These are phyloP conservation scores for Theobroma grandiflorum DNA, from an alignment of 441 rosid species.

Conservation along the genomic window DNA sequence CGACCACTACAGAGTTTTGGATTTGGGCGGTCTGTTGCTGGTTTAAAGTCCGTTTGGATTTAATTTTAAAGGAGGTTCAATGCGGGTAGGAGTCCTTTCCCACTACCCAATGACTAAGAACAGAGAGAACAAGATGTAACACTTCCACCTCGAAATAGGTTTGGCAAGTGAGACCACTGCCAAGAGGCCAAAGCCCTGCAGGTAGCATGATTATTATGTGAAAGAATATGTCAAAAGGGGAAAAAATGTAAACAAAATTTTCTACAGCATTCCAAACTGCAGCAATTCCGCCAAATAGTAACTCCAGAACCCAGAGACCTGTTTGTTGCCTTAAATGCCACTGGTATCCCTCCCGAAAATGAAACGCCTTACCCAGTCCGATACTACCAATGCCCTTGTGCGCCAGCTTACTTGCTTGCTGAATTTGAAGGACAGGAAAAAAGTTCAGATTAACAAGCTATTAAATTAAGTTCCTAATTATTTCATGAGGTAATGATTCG, in stretches of 20 bases:
- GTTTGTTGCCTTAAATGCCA: slow-evolving; percentile 47
- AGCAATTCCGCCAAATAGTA: background rate
- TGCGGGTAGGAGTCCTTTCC: too few species aligned
- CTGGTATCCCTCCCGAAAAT: slow-evolving; percentile 82
- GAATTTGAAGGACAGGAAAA: slow-evolving; percentile 5
- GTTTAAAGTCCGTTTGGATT: too few species aligned
- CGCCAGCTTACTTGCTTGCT: slow-evolving; percentile 90
- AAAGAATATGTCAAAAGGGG: background rate
- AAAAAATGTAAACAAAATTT: slow-evolving; percentile 1
- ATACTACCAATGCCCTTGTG: slow-evolving; percentile 70
- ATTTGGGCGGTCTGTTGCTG: background rate
- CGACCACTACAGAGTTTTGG: background rate
- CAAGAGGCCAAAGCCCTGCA: background rate
- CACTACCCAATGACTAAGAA: background rate
- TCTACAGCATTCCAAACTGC: background rate
- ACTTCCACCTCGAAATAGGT: background rate
- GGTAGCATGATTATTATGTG: slow-evolving; percentile 17
- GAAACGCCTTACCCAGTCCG: slow-evolving; percentile 73
- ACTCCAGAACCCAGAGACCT: background rate
- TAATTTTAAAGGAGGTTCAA: too few species aligned
- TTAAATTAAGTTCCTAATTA: background rate
- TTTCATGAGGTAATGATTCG: background rate
- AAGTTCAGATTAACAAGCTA: background rate
- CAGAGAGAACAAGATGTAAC: background rate
- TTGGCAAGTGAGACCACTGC: slow-evolving; percentile 13